Evolutionary conservation across 257 asterid genomes (phyloP).

Genomic region (Fraxinus americana): DNA sequence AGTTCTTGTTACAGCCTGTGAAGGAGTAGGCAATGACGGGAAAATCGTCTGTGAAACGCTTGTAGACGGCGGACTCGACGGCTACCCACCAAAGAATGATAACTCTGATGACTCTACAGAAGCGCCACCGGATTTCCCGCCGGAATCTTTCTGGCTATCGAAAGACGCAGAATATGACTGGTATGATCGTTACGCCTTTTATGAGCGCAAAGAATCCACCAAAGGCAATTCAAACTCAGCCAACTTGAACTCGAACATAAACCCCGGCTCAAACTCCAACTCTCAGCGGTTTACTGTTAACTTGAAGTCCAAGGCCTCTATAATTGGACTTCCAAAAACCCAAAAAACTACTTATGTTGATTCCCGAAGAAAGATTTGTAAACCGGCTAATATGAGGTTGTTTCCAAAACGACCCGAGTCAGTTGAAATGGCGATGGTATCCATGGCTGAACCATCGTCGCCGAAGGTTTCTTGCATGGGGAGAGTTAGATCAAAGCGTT

Average conservation of each 20-base stretch:
- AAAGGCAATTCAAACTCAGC: not conserved
- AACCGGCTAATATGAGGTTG: not conserved
- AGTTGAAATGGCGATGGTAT: not conserved
- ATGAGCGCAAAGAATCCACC: not conserved
- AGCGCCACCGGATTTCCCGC: conserved; percentile 25
- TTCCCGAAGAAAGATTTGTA: not conserved
- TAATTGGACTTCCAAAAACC: not conserved
- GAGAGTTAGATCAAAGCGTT: conserved; percentile 79
- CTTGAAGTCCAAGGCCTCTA: not conserved
- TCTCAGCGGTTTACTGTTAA: not conserved
- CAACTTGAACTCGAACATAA: not conserved
- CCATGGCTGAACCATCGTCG: not conserved
- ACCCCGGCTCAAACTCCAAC: not conserved
- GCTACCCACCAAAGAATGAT: not conserved
- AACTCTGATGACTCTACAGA: not conserved
- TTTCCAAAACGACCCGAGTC: not conserved
- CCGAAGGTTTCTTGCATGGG: conserved; percentile 56
- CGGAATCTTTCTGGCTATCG: not conserved
- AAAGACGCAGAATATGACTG: not conserved
- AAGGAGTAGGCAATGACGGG: conserved; percentile 48
- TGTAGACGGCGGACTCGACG: not conserved
- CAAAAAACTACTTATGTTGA: not conserved
- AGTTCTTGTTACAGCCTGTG: conserved; percentile 48
- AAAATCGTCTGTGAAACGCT: conserved; percentile 56
- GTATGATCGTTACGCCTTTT: not conserved